A percentile compares a stretch with the other conserved stretches of the same genome.
Evolutionary conservation across 2,329 filamentous ascomycete species (phyloP).

Genomic region (Madurella mycetomatis): DNA sequence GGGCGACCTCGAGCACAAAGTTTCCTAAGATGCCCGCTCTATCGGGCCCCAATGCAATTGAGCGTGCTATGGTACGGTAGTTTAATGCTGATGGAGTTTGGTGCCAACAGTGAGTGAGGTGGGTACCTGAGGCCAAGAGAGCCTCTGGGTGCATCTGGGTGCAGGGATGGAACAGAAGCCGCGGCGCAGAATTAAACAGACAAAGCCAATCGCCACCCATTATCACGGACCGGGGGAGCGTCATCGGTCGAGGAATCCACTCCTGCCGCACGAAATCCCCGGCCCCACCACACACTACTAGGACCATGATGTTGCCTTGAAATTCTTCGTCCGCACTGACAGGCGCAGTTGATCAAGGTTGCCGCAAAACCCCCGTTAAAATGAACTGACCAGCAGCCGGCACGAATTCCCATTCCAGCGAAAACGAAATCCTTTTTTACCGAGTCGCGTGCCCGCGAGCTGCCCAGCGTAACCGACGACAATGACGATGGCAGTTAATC

Average conservation of each 20-base stretch:
- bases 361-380: not conserved
- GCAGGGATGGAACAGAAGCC: too few species aligned
- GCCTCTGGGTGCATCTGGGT: too few species aligned
- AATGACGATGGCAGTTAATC: conserved; percentile 10
- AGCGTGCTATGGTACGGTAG: too few species aligned
- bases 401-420: not conserved
- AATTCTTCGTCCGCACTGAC: too few species aligned
- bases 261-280: not conserved
- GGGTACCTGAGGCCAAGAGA: too few species aligned
- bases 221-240: not conserved
- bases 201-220: not conserved
- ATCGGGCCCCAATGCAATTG: too few species aligned
- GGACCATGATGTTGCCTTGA: not conserved
- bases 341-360: not conserved
- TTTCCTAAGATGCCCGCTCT: too few species aligned
- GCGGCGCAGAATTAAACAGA: not conserved
- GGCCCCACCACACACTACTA: not conserved
- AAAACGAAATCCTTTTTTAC: not conserved
- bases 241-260: too few species aligned
- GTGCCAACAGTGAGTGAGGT: too few species aligned
- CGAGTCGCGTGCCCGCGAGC: not conserved
- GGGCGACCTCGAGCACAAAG: too few species aligned
- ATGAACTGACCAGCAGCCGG: conserved; percentile 1
- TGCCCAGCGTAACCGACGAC: conserved; percentile 13
- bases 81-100: too few species aligned